Percentiles rank a stretch among this genome's conserved stretches.
Conservation (phyloP, 495 filamentous ascomycete genomes). For the Penicillium steckii region DNA sequence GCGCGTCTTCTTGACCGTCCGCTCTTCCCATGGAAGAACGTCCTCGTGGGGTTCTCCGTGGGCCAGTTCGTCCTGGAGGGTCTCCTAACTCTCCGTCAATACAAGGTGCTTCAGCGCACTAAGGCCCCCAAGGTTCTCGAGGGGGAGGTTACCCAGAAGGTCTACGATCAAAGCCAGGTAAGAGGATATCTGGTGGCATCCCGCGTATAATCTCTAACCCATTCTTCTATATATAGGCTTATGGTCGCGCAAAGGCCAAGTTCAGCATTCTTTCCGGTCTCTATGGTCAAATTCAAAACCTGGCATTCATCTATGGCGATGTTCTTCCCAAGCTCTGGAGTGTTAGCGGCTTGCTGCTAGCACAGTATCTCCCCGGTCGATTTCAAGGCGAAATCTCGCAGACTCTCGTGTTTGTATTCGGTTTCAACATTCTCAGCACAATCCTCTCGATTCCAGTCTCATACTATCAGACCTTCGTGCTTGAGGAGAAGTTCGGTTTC, state of each 20-base stretch:
- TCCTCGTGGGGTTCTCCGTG: constrained; percentile 89
- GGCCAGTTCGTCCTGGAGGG: constrained; percentile 86
- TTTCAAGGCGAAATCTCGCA: constrained; percentile 93
- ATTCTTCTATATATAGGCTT: constrained; percentile 55
- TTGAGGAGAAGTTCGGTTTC: constrained; percentile 97
- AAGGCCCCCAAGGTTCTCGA: constrained; percentile 81
- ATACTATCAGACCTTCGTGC: constrained; percentile 90
- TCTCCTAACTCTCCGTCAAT: constrained; percentile 83
- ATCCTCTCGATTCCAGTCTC: constrained; percentile 74
- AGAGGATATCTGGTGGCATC: constrained; percentile 5
- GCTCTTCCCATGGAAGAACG: constrained; percentile 93
- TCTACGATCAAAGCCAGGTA: constrained; percentile 92
- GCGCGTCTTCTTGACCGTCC: constrained; percentile 86
- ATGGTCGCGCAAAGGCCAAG: constrained; percentile 91
- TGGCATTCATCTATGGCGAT: constrained; percentile 86
- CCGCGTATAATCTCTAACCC: constrained; percentile 8
- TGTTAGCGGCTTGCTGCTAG: constrained; percentile 70
- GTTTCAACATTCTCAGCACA: constrained; percentile 78
- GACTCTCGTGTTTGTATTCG: constrained; percentile 87
- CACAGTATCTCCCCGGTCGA: constrained; percentile 67
- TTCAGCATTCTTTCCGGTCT: constrained; percentile 76
- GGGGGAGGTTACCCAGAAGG: constrained; percentile 82
- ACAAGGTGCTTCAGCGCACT: constrained; percentile 74
- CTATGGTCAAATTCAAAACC: constrained; percentile 81
- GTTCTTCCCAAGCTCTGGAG: constrained; percentile 88